Percentiles rank a stretch among this genome's conserved stretches.
phyloP scores from a whole-genome alignment of 2,329 filamentous ascomycete genomes.

The Talaromyces albobiverticillius region DNA sequence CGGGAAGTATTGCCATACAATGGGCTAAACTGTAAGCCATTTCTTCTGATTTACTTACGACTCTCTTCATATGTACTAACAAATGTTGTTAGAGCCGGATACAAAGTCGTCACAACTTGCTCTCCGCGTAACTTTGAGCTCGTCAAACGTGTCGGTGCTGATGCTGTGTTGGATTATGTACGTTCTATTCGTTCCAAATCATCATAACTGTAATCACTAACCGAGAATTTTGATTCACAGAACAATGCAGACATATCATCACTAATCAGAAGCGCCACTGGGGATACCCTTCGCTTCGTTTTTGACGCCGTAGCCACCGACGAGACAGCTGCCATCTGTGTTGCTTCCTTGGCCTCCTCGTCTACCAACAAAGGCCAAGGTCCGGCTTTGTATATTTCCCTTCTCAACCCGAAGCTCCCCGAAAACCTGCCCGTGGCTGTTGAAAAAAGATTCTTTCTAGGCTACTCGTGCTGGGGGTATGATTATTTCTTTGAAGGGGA shows the following conservation, averaged over 20 bases:
- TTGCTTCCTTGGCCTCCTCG: neutral
- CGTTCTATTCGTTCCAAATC: neutral
- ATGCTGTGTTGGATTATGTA: conserved; percentile 38
- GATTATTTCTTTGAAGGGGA: conserved; percentile 3
- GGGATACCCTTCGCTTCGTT: conserved; percentile 1
- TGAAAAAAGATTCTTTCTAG: conserved; percentile 1
- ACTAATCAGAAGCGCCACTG: neutral
- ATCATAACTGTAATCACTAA: neutral
- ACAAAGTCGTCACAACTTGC: conserved; percentile 37
- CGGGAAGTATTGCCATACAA: conserved; percentile 6
- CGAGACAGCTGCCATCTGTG: neutral
- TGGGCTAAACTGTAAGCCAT: conserved; percentile 1
- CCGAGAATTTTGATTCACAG: neutral
- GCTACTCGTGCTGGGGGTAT: conserved; percentile 3
- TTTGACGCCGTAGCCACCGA: conserved; percentile 4
- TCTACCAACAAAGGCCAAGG: neutral
- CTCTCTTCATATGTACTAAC: neutral
- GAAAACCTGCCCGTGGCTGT: neutral
- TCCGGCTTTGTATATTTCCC: neutral
- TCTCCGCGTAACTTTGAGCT: conserved; percentile 31
- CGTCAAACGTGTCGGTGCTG: conserved; percentile 31
- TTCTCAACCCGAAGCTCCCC: neutral
- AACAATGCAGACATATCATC: neutral
- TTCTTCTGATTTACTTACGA: neutral
- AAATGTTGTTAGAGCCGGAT: conserved; percentile 19